Conservation (phyloP, 1,284 basidiomycete genomes). For the Cutaneotrichosporon sp. region DNA sequence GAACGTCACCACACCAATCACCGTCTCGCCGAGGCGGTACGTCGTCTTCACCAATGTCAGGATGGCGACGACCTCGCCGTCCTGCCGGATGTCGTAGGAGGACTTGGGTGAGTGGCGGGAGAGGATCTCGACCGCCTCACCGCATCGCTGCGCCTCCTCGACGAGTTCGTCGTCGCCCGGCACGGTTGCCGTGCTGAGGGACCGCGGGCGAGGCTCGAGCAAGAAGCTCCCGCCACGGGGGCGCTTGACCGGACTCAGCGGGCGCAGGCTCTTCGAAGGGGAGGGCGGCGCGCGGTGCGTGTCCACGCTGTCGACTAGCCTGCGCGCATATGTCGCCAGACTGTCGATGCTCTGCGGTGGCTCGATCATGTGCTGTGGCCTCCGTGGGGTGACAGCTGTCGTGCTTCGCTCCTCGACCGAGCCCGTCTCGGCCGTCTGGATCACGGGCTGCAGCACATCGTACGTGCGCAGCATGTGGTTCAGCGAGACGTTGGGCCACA, state of each 20-base stretch:
- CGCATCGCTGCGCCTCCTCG: conserved; percentile 58
- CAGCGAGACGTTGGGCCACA: conserved; percentile 49
- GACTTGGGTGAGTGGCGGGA: conserved; percentile 86
- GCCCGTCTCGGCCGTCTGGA: conserved; percentile 52
- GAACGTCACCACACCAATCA: conserved; percentile 80
- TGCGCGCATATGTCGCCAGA: conserved; percentile 37
- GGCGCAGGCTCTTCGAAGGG: conserved; percentile 15
- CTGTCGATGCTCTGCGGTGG: conserved; percentile 22
- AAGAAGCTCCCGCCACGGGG: not conserved
- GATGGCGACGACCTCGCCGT: conserved; percentile 79
- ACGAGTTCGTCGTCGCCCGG: conserved; percentile 45
- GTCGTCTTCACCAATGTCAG: conserved; percentile 88
- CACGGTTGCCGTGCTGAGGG: not conserved
- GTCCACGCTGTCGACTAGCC: conserved; percentile 34
- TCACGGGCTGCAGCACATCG: conserved; percentile 49
- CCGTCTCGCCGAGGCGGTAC: conserved; percentile 85
- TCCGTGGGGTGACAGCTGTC: not conserved
- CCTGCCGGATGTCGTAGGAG: conserved; percentile 90
- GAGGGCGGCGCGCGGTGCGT: conserved; percentile 17
- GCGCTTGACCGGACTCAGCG: conserved; percentile 2
- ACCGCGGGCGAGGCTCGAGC: not conserved
- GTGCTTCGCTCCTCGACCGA: conserved; percentile 22
- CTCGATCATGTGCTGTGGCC: conserved; percentile 8
- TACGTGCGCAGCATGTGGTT: conserved; percentile 37
- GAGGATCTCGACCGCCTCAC: conserved; percentile 86